These are phyloP conservation scores for cucumber (Cucumis sativus) DNA, from an alignment of 306 rosid genomes.

Conservation along the genomic window DNA sequence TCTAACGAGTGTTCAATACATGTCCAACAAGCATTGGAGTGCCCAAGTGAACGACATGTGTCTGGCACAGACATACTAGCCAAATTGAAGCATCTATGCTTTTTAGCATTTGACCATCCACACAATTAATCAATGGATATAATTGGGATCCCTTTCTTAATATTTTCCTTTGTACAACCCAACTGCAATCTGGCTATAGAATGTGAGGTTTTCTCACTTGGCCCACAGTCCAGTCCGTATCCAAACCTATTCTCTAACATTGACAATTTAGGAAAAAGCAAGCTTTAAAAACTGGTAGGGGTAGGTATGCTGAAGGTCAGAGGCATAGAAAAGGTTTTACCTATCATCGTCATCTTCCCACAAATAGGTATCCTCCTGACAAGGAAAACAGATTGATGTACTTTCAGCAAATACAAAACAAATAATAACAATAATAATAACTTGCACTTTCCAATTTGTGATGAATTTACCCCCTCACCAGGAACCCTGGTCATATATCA, in stretches of 20 bases:
- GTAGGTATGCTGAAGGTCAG: not conserved
- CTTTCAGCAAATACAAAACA: not conserved
- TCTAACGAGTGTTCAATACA: too few relatives aligned
- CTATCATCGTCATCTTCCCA: constrained; percentile 99
- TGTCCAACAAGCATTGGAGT: too few relatives aligned
- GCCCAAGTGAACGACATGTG: too few relatives aligned
- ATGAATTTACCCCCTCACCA: not conserved
- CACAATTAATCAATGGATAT: not conserved
- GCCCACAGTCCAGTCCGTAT: not conserved
- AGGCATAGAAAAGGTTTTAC: constrained; percentile 24
- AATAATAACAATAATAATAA: not conserved
- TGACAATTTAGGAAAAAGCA: not conserved
- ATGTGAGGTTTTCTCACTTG: not conserved
- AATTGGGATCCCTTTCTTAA: not conserved
- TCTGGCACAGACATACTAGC: too few relatives aligned
- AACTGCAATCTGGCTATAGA: not conserved
- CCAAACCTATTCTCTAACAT: not conserved
- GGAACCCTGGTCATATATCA: not conserved
- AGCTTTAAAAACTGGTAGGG: not conserved
- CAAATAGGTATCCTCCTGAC: constrained; percentile 87
- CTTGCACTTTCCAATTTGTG: not conserved
- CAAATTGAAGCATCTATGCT: too few relatives aligned
- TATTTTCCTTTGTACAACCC: not conserved
- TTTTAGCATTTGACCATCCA: not conserved
- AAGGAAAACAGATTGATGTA: constrained; percentile 12